Base-by-base conservation (phyloP, 208 protist genomes). In the Wallacemonas sp. region DNA sequence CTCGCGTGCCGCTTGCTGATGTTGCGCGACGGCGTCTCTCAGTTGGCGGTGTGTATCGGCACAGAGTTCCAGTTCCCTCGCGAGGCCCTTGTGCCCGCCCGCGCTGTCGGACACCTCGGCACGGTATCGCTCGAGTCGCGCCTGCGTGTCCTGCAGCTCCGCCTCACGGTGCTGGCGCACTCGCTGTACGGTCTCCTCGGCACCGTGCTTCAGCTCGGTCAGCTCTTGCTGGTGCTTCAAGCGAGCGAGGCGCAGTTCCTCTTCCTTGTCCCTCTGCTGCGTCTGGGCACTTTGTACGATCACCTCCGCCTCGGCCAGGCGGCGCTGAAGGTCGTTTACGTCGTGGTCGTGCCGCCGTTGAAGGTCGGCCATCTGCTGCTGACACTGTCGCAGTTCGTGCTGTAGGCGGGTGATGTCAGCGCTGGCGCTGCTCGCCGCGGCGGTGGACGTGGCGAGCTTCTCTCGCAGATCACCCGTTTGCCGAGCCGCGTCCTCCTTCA, bases 231-330 rank as follows among this genome's bases (percentile, higher is more conserved):
- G 50, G 57, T 92, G 77, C 21, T 74, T 60, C 6, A 82, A 24
- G 58, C 59, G 36, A 1, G 61, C 34, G 10, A 67, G 59, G 22
- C 82, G 78, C 39, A 62, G 29, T 24, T 80, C 78, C 60, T 87
- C 80, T 52, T 87, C 82, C 60, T 71, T 76, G 50, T 83, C 77
- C 19, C 75, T 74, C 15, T 89, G 68, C 67, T 80, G 73, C 58
- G 75, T 44, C 44, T 78, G 74, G 44, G 76, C 64, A 8, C 74
- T 48, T 19, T 81, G 71, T 1, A 73, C 55, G 1, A 30, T 67
- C 6, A 63, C 29, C 33, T 69, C 63, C 0, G 75, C 38, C 60
- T 81, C 79, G 32, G 85, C 78, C n/a, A 83, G 27, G 19, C 70
- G 73, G 5, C 50, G 48, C 26, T 34, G 58, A 24, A 84, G 39